Conservation (phyloP, 2,329 filamentous ascomycete genomes). For the Ophiognomonia clavigignenti-juglandacearum region DNA sequence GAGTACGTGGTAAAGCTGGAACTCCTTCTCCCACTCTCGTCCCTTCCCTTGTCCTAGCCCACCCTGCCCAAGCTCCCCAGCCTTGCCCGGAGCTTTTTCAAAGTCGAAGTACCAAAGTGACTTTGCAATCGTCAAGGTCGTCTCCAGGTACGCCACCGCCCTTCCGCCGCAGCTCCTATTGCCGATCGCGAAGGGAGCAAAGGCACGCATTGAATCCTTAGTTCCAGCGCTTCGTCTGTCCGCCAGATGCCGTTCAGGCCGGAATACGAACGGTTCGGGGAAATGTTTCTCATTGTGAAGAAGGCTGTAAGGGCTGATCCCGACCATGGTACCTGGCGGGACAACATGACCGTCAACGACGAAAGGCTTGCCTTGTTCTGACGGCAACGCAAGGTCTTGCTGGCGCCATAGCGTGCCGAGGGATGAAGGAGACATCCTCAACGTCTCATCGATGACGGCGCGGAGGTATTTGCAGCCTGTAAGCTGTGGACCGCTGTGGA, state of each 20-base stretch:
- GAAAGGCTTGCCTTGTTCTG: constrained; percentile 1
- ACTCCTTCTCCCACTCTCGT: not conserved
- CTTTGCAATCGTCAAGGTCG: constrained; percentile 7
- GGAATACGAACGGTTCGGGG: constrained; percentile 24
- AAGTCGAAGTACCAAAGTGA: constrained; percentile 14
- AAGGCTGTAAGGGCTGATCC: constrained; percentile 27
- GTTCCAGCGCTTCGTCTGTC: not conserved
- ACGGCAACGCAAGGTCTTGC: not conserved
- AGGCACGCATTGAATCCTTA: constrained; percentile 1
- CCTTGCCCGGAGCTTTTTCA: not conserved
- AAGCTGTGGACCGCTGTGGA: not conserved
- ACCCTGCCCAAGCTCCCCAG: not conserved
- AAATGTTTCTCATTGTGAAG: constrained; percentile 29
- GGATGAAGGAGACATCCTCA: not conserved
- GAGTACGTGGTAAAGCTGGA: not conserved
- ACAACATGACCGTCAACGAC: constrained; percentile 26
- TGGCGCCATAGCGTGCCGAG: not conserved
- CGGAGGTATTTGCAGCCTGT: not conserved
- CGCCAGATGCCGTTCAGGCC: constrained; percentile 31
- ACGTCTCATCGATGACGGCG: not conserved
- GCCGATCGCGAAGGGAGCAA: constrained; percentile 5
- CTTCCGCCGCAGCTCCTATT: constrained; percentile 10
- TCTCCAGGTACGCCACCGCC: constrained; percentile 10
- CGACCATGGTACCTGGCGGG: constrained; percentile 26
- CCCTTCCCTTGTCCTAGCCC: not conserved